These are phyloP conservation scores for Heimioporus sp. DNA, from an alignment of 768 basidiomycete species.

Conservation along the genomic window DNA sequence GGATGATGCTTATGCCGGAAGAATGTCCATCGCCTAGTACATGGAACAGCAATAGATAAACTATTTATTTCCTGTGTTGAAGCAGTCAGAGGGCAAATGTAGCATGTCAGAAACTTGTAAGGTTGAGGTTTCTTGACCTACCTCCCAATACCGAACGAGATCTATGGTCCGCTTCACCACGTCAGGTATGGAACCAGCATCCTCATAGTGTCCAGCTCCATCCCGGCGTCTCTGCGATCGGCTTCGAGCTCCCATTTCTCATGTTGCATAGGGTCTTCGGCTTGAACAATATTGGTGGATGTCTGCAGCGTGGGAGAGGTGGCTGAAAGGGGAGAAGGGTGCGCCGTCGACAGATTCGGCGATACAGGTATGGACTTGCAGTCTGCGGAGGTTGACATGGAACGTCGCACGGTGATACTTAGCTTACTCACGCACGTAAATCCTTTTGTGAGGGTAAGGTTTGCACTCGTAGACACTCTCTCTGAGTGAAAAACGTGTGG, in stretches of 20 bases:
- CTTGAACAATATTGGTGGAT: background rate
- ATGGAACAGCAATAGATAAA: constrained; percentile 26
- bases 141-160: background rate
- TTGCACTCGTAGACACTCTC: background rate
- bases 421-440: background rate
- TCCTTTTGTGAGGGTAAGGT: background rate
- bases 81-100: too few relatives aligned
- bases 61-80: background rate
- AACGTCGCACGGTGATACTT: background rate
- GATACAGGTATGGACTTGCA: background rate
- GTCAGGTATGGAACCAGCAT: background rate
- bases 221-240: background rate
- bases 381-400: background rate
- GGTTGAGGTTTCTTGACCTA: background rate
- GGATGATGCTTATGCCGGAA: constrained; percentile 33
- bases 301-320: background rate
- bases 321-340: background rate
- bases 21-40: constrained; percentile 30
- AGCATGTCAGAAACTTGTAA: background rate
- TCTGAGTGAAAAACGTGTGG: too few relatives aligned
- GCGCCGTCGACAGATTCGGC: background rate
- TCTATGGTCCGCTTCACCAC: background rate
- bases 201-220: background rate
- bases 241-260: background rate
- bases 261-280: background rate